Evolutionary conservation across 305 asterid genomes (phyloP).

Genomic region (Solanum hybrid): DNA sequence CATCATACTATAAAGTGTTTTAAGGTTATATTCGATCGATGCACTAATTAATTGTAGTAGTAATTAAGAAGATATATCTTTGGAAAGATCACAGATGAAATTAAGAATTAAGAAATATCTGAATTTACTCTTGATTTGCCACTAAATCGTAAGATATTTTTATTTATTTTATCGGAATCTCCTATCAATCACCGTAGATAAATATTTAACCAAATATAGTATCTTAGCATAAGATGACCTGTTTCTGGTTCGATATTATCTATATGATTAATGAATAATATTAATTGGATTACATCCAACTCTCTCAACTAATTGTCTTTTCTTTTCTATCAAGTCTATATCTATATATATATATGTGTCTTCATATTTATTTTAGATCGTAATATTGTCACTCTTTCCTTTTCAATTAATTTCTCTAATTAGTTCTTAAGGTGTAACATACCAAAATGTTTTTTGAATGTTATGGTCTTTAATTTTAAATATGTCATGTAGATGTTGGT

Average conservation of each 20-base stretch:
- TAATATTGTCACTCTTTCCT: not conserved
- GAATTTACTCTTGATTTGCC: not conserved
- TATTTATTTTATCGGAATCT: not conserved
- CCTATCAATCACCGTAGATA: not conserved
- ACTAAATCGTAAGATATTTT: not conserved
- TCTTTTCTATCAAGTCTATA: not conserved
- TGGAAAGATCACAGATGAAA: not conserved
- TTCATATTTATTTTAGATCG: not conserved
- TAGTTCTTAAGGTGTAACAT: not conserved
- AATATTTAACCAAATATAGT: not conserved
- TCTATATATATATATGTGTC: not conserved
- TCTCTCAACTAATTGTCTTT: not conserved
- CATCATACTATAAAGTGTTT: not conserved
- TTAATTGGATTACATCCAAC: not conserved
- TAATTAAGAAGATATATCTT: not conserved
- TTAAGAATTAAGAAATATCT: not conserved
- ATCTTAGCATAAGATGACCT: not conserved
- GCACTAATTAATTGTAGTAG: not conserved
- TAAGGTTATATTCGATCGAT: not conserved
- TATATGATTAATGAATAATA: not conserved
- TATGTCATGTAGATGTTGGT: not conserved
- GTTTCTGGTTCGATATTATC: not conserved
- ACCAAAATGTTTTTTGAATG: not conserved
- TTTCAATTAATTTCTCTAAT: not conserved
- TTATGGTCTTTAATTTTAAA: not conserved